phyloP scores from a whole-genome alignment of 805 yeast genomes.

The Myxozyma mucilagina region DNA sequence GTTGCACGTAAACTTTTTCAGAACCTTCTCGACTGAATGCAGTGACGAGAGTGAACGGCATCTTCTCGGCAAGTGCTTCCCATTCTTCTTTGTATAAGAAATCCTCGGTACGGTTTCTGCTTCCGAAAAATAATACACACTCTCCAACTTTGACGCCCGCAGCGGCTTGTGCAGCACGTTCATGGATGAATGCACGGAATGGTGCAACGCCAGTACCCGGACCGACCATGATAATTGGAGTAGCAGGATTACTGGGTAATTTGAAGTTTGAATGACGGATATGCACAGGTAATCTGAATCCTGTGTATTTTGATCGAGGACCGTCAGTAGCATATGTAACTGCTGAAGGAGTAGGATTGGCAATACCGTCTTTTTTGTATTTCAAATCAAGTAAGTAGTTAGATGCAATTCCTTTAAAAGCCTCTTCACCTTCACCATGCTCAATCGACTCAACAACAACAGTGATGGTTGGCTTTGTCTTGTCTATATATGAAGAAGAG shows the following conservation, averaged over 20 bases:
- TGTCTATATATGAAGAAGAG: constrained; percentile 78
- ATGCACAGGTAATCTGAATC: constrained; percentile 75
- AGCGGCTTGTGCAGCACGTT: constrained; percentile 62
- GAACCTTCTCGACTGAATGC: constrained; percentile 82
- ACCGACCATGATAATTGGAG: constrained; percentile 89
- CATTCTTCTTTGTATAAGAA: constrained; percentile 87
- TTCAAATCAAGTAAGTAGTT: constrained; percentile 78
- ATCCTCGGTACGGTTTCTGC: constrained; percentile 77
- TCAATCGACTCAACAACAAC: constrained; percentile 76
- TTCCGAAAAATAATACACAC: constrained; percentile 79
- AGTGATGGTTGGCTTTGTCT: constrained; percentile 74
- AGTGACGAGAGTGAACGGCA: constrained; percentile 67
- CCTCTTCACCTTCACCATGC: constrained; percentile 41
- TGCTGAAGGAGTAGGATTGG: constrained; percentile 41
- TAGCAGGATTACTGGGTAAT: constrained; percentile 78
- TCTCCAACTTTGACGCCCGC: constrained; percentile 64
- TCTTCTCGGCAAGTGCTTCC: constrained; percentile 53
- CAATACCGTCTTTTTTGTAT: constrained; percentile 53
- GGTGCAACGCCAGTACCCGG: constrained; percentile 99
- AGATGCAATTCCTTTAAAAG: constrained; percentile 85
- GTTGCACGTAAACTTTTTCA: constrained; percentile 80
- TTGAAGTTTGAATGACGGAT: constrained; percentile 94
- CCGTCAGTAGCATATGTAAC: constrained; percentile 76
- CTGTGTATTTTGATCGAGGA: constrained; percentile 61
- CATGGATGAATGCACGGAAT: constrained; percentile 91